A percentile compares a stretch with the other conserved stretches of the same genome.
Evolutionary conservation across 768 basidiomycete species (phyloP).

Genomic region (Lentinus brumalis): DNA sequence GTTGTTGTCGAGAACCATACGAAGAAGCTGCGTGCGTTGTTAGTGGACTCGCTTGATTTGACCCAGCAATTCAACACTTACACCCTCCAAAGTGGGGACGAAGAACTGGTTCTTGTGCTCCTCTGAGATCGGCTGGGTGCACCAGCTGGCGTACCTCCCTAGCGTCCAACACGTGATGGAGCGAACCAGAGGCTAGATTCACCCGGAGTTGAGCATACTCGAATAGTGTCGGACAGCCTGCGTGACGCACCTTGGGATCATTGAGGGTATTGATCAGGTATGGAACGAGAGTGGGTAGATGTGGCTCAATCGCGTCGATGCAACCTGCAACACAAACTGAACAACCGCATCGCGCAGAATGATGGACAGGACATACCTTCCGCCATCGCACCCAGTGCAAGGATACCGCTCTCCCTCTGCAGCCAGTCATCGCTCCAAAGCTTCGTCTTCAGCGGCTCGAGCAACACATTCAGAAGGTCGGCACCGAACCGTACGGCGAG

Average conservation of each 20-base stretch:
- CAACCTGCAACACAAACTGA: constrained; percentile 62
- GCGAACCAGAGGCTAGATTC: constrained; percentile 83
- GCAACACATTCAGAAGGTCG: constrained; percentile 86
- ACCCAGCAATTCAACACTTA: constrained; percentile 50
- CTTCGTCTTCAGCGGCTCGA: constrained; percentile 90
- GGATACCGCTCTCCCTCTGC: constrained; percentile 91
- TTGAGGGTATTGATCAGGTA: constrained; percentile 89
- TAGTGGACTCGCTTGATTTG: neutral
- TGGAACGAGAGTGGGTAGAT: constrained; percentile 89
- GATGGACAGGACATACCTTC: constrained; percentile 64
- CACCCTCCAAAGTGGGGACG: constrained; percentile 98
- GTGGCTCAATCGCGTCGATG: constrained; percentile 93
- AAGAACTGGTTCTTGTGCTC: constrained; percentile 92
- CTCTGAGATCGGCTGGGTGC: constrained; percentile 78
- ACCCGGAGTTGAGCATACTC: neutral
- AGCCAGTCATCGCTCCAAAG: constrained; percentile 93
- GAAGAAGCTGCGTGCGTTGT: constrained; percentile 66
- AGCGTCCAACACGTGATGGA: constrained; percentile 99
- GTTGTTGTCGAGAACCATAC: constrained; percentile 97
- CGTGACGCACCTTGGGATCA: constrained; percentile 76
- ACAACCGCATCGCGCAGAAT: neutral
- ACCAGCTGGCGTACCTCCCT: constrained; percentile 99
- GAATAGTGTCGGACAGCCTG: neutral
- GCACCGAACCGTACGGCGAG: constrained; percentile 89
- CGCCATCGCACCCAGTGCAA: constrained; percentile 97